phyloP scores from a whole-genome alignment of 331 rosid genomes.

The Cydonia oblonga region DNA sequence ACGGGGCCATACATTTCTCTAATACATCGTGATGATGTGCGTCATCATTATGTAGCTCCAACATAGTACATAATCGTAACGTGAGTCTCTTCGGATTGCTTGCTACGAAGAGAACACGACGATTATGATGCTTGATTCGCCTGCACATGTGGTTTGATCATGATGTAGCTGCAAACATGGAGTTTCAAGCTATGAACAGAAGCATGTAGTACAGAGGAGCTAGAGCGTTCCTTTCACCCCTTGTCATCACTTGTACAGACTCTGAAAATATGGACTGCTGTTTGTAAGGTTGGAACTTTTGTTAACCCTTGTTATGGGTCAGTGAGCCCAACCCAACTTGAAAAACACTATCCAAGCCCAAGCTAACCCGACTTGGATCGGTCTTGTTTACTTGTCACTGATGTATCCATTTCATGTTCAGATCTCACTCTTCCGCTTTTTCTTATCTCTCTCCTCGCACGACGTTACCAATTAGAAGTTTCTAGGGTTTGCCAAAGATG shows the following conservation, averaged over 20 bases:
- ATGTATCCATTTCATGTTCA: no score
- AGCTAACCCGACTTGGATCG: neutral
- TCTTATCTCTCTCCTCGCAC: no score
- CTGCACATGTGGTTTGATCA: slow-evolving; percentile 25
- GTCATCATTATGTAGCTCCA: slow-evolving; percentile 43
- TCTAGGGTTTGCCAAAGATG: slow-evolving; percentile 59
- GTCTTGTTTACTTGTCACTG: neutral
- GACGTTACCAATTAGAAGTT: slow-evolving; percentile 28
- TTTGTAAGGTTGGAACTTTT: no score
- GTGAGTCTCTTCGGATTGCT: slow-evolving; percentile 20
- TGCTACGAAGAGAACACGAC: slow-evolving; percentile 29
- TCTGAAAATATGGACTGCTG: no score
- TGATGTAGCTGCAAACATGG: neutral
- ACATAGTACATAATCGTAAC: slow-evolving; percentile 22
- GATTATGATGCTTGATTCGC: slow-evolving; percentile 25
- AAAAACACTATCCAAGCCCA: neutral
- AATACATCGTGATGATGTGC: no score
- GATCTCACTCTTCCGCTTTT: no score
- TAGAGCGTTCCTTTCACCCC: neutral
- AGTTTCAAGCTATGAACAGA: neutral
- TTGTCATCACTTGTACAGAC: neutral
- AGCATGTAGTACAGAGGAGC: neutral
- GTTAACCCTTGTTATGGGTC: neutral
- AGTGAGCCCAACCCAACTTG: neutral
- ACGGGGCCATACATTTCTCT: slow-evolving; percentile 16